Base-by-base conservation (phyloP, 371 early-diverging fungal genomes). In the Cokeromyces recurvatus region DNA sequence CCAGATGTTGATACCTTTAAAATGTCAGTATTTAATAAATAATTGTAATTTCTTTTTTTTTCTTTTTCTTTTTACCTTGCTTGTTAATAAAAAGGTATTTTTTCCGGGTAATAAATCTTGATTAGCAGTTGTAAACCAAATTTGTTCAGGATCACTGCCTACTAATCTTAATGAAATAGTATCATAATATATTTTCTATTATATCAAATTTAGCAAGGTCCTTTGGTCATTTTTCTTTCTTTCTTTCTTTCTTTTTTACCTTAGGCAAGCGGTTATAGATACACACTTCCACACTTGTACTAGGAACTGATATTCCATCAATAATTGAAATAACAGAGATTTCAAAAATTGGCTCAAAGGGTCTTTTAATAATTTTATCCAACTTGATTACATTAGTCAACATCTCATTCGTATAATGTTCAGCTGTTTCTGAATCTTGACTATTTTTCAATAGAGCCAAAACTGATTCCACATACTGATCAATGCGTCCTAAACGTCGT, bases 31-130 rank as follows among this genome's bases (percentile, higher is more conserved):
- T n/a, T n/a, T n/a, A n/a, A n/a, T n/a, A n/a, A n/a, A n/a, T n/a
- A n/a, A n/a, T n/a, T n/a, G n/a, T n/a, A n/a, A n/a, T n/a, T n/a
- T n/a, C n/a, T n/a, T n/a, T n/a, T n/a, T n/a, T n/a, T n/a, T n/a
- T n/a, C n/a, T n/a, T n/a, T n/a, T 27, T 19, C 7, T 17, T 24
- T 43, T 56, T 66, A 86, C 88, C 56, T 81, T 76, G 41, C 88
- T 82, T 10, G 72, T 71, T 4, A 87, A 64, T 10, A 75, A 63
- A 47, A 83, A 68, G 0, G 68, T 62, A 49, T 85, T 88, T 35
- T 68, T 66, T 14, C 89, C 90, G n/a, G 86, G 79, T n/a, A 68
- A 48, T 21, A 90, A 45, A 8, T 61, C 59, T 38, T 78, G 67
- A 23, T 77, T 53, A 15, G 46, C 23, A 23, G 59, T 49, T 4